Evolutionary conservation across 1,139 yeast species (phyloP), one percentile per base, ranked within the genome.

Genomic region (Debaryomyces singareniensis): DNA sequence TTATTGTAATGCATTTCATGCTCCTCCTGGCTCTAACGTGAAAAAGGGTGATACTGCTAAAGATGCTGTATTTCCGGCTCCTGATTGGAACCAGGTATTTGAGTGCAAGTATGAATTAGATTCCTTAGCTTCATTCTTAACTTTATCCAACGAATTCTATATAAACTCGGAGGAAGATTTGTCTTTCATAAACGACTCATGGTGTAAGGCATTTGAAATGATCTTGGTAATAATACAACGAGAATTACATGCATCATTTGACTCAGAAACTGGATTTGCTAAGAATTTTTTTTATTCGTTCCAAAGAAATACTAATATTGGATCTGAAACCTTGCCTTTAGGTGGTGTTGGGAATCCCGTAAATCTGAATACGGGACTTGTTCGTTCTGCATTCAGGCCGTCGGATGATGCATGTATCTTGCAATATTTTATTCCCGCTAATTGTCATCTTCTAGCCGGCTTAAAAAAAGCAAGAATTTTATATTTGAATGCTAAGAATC

Each of bases 61-160:
- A 35, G 96, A 86, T 49, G 48, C 56, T 3, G 95, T 86, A 2
- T 56, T 44, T 27, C 96, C 96, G 0, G 45, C 50, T 4, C 89
- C 87, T 2, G 74, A 82, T 39, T 81, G 89, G 77, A 51, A 53
- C 13, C 64, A 65, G 14, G 95, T 85, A 1, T 86, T 85, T 54
- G 96, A 86, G 51, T 86, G 96, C 56, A 86, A 86, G 51, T 86
- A 84, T 61, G 96, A 86, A 49, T 64, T 86, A 35, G 96, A 86
- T 52, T 81, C 94, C 2, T 60, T 87, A 31, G 95, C 95, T 0
- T 78, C 93, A 4, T 86, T 85, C 44, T 58, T 86, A 35, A 79
- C 89, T 0, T 56, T 86, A 32, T 65, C 83, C 5, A 82, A 81
- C 45, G 91, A 81, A 38, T 87, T 80, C 51, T 77, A 57, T 42